These are phyloP conservation scores for Sporopachydermia quercuum DNA, from an alignment of 805 yeast species.

Conservation along the genomic window DNA sequence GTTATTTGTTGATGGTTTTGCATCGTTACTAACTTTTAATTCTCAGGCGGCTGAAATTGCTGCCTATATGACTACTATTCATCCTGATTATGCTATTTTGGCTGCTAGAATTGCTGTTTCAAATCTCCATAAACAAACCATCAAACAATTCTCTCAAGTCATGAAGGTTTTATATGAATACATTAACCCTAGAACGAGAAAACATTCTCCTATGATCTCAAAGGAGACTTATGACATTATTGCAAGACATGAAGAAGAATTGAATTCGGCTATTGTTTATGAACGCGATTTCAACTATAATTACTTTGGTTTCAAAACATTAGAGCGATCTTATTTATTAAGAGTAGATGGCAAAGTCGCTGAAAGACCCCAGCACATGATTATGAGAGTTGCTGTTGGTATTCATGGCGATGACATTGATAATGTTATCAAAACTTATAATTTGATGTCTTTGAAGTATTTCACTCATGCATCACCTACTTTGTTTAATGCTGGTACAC, in stretches of 20 bases:
- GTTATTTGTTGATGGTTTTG: neutral
- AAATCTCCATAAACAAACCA: constrained; percentile 87
- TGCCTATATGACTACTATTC: constrained; percentile 93
- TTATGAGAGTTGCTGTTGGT: constrained; percentile 86
- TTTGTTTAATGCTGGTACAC: constrained; percentile 84
- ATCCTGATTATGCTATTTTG: constrained; percentile 91
- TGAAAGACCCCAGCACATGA: constrained; percentile 85
- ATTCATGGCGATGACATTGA: constrained; percentile 62
- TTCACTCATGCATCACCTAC: constrained; percentile 96
- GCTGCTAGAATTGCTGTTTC: constrained; percentile 96
- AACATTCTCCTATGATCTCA: constrained; percentile 58
- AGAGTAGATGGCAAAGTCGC: constrained; percentile 49
- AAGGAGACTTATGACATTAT: constrained; percentile 51
- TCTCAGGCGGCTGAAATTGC: constrained; percentile 84
- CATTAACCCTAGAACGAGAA: constrained; percentile 64
- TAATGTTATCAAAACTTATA: constrained; percentile 65
- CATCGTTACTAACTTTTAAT: neutral
- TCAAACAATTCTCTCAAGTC: constrained; percentile 71
- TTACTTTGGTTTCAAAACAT: constrained; percentile 86
- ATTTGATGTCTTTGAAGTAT: constrained; percentile 72
- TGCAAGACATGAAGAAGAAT: constrained; percentile 41
- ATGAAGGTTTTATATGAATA: constrained; percentile 59
- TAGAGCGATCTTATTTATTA: constrained; percentile 73
- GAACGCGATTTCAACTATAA: constrained; percentile 68
- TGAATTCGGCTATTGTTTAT: constrained; percentile 60